A percentile compares a stretch with the other conserved stretches of the same genome.
phyloP scores from a whole-genome alignment of 768 basidiomycete genomes.

The Amylocystis lapponica region DNA sequence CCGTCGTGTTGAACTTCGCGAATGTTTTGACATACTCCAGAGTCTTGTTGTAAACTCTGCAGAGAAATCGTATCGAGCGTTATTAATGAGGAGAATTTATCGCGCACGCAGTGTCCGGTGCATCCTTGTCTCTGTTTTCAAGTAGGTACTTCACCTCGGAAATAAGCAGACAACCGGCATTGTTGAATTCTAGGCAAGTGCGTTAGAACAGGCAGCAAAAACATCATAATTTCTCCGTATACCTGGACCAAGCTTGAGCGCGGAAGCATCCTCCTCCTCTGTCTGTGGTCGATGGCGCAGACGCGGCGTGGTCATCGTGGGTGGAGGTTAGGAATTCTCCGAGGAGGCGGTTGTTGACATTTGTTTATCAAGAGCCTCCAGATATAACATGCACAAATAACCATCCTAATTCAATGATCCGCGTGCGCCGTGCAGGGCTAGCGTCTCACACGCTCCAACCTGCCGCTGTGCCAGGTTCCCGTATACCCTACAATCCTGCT shows the following conservation, averaged over 20 bases:
- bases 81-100: not conserved
- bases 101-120: constrained; percentile 79
- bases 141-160: constrained; percentile 90
- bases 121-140: constrained; percentile 82
- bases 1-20: constrained; percentile 83
- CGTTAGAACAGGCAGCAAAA: not conserved
- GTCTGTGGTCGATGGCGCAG: constrained; percentile 59
- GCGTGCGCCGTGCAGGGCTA: not conserved
- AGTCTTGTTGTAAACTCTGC: constrained; percentile 89
- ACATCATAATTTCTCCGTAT: constrained; percentile 4
- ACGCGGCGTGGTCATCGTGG: constrained; percentile 43
- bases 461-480: constrained; percentile 5
- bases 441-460: constrained; percentile 3
- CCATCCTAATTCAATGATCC: not conserved
- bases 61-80: not conserved
- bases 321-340: too few relatives aligned
- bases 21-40: constrained; percentile 89
- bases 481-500: not conserved
- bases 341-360: constrained; percentile 10
- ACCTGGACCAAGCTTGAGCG: constrained; percentile 78
- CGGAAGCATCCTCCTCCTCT: constrained; percentile 85
- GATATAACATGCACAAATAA: constrained; percentile 24
- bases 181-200: constrained; percentile 68
- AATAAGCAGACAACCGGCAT: constrained; percentile 84
- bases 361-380: constrained; percentile 28